Evolutionary conservation across 2,329 filamentous ascomycete genomes (phyloP).

Genomic region (Trichoderma aggressivum): DNA sequence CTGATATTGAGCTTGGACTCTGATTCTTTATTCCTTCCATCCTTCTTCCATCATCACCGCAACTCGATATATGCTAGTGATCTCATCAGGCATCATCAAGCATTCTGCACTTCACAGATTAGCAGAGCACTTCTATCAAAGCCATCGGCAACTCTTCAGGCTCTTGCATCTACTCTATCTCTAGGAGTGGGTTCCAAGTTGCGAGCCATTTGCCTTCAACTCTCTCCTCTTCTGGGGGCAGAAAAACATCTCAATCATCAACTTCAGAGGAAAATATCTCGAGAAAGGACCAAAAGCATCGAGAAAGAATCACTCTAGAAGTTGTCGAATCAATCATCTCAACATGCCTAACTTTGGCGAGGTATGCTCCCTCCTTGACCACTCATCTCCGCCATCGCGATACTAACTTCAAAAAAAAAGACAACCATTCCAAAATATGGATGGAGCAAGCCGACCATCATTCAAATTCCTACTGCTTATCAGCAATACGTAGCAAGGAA

Average conservation of each 20-base stretch:
- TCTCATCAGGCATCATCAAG: background rate
- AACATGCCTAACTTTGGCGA: constrained; percentile 6
- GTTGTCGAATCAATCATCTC: background rate
- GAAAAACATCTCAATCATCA: background rate
- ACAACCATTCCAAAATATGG: background rate
- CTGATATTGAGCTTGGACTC: background rate
- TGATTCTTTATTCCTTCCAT: background rate
- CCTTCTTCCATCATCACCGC: background rate
- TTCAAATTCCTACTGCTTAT: background rate
- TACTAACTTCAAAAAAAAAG: background rate
- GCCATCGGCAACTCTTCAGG: background rate
- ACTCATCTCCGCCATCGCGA: background rate
- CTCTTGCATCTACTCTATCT: background rate
- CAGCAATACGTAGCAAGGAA: background rate
- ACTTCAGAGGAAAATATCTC: background rate
- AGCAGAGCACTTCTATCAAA: background rate
- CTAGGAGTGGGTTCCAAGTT: background rate
- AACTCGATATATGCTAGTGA: background rate
- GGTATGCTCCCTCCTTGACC: background rate
- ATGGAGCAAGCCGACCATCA: constrained; percentile 4
- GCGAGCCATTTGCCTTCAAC: background rate
- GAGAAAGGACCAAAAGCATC: background rate
- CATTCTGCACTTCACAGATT: background rate
- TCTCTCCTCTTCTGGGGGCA: background rate
- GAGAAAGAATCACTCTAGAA: background rate